Evolutionary conservation across 805 yeast genomes (phyloP), one percentile per base, ranked within the genome.

Genomic region (Sugiyamaella qingdaonensis): DNA sequence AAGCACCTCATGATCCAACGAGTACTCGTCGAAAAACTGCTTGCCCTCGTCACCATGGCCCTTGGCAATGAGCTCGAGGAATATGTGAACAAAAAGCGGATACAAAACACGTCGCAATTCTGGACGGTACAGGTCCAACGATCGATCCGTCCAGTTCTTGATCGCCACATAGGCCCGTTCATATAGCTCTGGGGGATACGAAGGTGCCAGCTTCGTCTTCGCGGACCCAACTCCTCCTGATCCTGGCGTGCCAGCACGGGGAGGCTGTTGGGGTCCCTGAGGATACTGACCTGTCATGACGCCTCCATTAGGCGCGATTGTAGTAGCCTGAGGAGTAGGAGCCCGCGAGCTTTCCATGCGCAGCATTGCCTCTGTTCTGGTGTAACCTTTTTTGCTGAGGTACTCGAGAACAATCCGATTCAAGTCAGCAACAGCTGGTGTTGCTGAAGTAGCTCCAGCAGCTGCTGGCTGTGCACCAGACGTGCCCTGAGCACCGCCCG

Each of bases 391-490:
- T 64, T 94, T 92, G 67, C 84, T 86, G 60, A 94, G 77, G 63
- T 92, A 94, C 62, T 94, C 99, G 63, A 94, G 75, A 33, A 94
- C 98, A 64, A 94, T 88, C 58, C 94, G 76, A 68, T 91, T 92
- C 66, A 94, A 76, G 67, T 94, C 98, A 4, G 92, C 90, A 47
- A 88, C 89, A 0, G 95, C 54, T 16, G 58, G 58, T 36, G 58
- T 54, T 41, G 57, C 62, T 45, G 53, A 49, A 35, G 61, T 39
- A 21, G 53, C 58, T 2, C 54, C 48, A n/a, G 53, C 43, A 11
- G 48, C 57, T 10, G 53, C 60, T 24, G 29, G 33, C 27, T 50
- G 33, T 13, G 51, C 34, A 54, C 51, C 57, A 19, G 58, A 58
- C 43, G 58, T 54, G 39, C 60, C 62, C 33, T 51, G 55, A 35